A percentile compares a stretch with the other conserved stretches of the same genome.
phyloP scores from a whole-genome alignment of 1,284 basidiomycete genomes.

The Abortiporus biennis region DNA sequence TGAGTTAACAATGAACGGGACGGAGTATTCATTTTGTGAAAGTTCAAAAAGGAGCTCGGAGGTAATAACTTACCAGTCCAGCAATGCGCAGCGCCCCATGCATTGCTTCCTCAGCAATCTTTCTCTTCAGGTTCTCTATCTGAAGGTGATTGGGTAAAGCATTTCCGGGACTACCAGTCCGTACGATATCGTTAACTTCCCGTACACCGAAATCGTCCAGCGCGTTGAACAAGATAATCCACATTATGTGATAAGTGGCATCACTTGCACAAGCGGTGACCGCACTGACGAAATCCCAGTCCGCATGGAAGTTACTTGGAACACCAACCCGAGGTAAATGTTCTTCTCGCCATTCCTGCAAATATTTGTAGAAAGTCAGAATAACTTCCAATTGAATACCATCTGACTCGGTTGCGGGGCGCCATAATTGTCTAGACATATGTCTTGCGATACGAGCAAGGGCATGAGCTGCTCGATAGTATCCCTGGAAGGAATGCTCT shows the following conservation, averaged over 20 bases:
- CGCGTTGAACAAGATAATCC: constrained; percentile 74
- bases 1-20: background rate
- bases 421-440: constrained; percentile 76
- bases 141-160: constrained; percentile 36
- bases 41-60: background rate
- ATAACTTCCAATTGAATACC: constrained; percentile 71
- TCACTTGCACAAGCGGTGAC: constrained; percentile 79
- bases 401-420: constrained; percentile 63
- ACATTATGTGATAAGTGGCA: constrained; percentile 87
- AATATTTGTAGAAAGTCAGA: constrained; percentile 48
- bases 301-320: constrained; percentile 73
- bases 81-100: constrained; percentile 84
- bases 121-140: constrained; percentile 60
- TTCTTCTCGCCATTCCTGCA: constrained; percentile 71
- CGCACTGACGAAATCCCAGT: constrained; percentile 88
- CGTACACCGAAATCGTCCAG: constrained; percentile 81
- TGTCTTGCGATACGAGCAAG: constrained; percentile 75
- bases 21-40: background rate
- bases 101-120: constrained; percentile 74
- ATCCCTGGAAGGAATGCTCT: constrained; percentile 43
- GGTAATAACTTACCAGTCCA: constrained; percentile 53
- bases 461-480: constrained; percentile 74
- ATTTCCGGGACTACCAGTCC: constrained; percentile 30
- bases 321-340: constrained; percentile 79
- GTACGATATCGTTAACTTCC: constrained; percentile 50